Percentiles rank a stretch among this genome's conserved stretches.
Conservation (phyloP, 345 rosid genomes). For the Rhodamnia argentea region DNA sequence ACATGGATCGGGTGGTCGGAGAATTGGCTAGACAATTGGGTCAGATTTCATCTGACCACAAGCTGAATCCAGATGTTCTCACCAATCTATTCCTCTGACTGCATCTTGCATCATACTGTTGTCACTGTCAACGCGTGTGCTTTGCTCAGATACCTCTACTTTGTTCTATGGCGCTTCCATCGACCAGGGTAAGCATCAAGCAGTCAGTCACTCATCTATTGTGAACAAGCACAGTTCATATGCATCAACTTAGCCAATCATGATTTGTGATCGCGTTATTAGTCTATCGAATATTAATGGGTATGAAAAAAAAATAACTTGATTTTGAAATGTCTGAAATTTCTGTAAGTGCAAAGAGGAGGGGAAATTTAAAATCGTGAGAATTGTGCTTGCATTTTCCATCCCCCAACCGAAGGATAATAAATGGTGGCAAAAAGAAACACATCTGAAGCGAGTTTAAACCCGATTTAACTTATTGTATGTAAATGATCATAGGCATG, state of each 20-base stretch:
- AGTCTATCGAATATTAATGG: too few relatives aligned
- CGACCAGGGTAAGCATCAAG: background rate
- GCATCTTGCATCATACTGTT: background rate
- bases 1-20: conserved; percentile 74
- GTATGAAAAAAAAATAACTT: too few relatives aligned
- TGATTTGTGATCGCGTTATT: background rate
- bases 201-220: background rate
- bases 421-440: background rate
- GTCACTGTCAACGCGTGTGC: background rate
- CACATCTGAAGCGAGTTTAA: too few relatives aligned
- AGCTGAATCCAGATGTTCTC: conserved; percentile 41
- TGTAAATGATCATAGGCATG: too few relatives aligned
- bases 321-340: background rate
- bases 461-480: too few relatives aligned
- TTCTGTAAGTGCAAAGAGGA: background rate
- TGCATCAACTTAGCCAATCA: background rate
- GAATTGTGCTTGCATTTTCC: background rate
- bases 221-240: background rate
- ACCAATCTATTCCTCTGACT: conserved; percentile 27
- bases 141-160: background rate
- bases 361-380: background rate
- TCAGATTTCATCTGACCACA: conserved; percentile 35
- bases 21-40: conserved; percentile 48
- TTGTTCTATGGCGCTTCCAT: background rate
- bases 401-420: background rate